Evolutionary conservation across 352 stramenopile species (phyloP), one percentile per base, ranked within the genome.

Genomic region (Peronospora belbahrii): DNA sequence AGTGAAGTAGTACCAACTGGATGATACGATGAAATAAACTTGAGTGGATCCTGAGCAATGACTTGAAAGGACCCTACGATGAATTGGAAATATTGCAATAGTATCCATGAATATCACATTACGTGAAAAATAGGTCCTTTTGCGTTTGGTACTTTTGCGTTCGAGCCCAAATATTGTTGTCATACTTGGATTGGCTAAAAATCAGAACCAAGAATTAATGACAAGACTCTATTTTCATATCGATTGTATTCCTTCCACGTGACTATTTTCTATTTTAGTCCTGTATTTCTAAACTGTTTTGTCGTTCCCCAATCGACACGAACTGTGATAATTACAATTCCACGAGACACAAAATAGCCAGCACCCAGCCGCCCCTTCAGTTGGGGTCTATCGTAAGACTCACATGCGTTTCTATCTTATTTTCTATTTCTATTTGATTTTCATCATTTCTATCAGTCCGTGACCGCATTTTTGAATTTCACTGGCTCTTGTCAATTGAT

Each of bases 321-420:
- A n/a, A n/a, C n/a, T n/a, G n/a, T n/a, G n/a, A n/a, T n/a, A n/a
- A n/a, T n/a, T n/a, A n/a, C n/a, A n/a, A n/a, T n/a, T n/a, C n/a
- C n/a, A n/a, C n/a, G 33, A 41, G 39, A 56, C 23, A 56, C n/a
- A 68, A 68, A 64, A 64, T 64, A 68, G 54, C 59, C 41, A 50
- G 51, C 49, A 50, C 33, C 22, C 30, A 54, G 31, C 48, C 59
- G 42, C 45, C 59, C 52, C 59, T 33, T 64, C 39, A 39, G 28
- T 48, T 49, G 54, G 54, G 48, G 33, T 51, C 59, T 54, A 33
- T 68, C 32, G 59, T 68, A 68, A 61, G n/a, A n/a, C n/a, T n/a
- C n/a, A n/a, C n/a, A n/a, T n/a, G 59, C 15, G 45, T 23, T 32
- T 45, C 36, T 48, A 20, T 37, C 57, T 51, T 55, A 35, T 30